Percentiles rank a stretch among this genome's conserved stretches.
These are phyloP conservation scores for Gymnopus androsaceus DNA, from an alignment of 1,284 basidiomycete genomes.

Conservation along the genomic window DNA sequence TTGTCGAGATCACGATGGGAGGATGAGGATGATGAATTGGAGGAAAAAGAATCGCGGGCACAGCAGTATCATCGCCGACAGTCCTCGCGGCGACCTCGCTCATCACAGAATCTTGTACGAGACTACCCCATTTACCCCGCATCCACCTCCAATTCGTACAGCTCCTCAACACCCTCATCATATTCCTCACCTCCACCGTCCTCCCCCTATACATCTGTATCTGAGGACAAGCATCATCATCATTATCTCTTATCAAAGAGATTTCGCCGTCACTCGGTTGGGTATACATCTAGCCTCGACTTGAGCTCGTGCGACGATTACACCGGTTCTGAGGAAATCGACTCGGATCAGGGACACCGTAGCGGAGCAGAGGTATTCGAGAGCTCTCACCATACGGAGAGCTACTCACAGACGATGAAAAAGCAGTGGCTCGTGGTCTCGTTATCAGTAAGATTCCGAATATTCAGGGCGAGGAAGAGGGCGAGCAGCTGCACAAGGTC, in stretches of 20 bases:
- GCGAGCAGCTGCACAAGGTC: background rate
- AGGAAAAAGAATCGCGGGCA: background rate
- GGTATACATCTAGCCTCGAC: background rate
- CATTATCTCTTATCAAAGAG: slow-evolving; percentile 1
- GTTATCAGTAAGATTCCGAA: background rate
- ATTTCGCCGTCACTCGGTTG: slow-evolving; percentile 1
- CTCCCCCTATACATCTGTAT: background rate
- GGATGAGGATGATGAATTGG: background rate
- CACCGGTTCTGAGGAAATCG: background rate
- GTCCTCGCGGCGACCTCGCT: background rate
- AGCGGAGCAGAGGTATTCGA: background rate
- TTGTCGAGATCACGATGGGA: background rate
- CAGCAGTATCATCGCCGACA: background rate
- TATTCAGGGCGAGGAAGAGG: slow-evolving; percentile 3
- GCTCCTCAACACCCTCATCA: background rate
- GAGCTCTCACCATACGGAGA: background rate
- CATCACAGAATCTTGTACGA: background rate
- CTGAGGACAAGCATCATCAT: slow-evolving; percentile 1
- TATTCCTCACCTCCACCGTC: background rate
- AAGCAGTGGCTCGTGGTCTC: slow-evolving; percentile 7
- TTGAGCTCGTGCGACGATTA: background rate
- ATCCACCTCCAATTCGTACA: too few relatives aligned
- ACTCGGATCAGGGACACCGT: background rate
- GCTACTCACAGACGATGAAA: slow-evolving; percentile 3
- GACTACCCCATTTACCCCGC: background rate